Conservation (phyloP, 805 yeast genomes). For the Lipomyces sp. region DNA sequence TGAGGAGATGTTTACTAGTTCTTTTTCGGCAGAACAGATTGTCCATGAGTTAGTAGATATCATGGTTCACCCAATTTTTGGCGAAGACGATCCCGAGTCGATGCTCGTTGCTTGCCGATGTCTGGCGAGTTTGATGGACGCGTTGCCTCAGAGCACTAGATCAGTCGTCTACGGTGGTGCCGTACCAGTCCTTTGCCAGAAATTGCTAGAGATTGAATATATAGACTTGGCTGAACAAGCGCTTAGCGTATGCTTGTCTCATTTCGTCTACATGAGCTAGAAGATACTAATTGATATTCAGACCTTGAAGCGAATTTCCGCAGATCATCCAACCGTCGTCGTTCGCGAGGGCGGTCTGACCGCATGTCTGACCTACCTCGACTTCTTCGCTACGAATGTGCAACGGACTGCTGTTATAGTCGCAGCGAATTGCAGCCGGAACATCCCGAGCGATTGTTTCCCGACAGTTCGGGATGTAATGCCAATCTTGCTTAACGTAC, state of each 20-base stretch:
- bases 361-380: constrained; percentile 73
- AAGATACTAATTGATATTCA: constrained; percentile 53
- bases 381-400: constrained; percentile 86
- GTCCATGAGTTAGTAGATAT: constrained; percentile 61
- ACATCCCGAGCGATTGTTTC: constrained; percentile 53
- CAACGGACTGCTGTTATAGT: constrained; percentile 80
- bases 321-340: constrained; percentile 43
- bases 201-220: constrained; percentile 73
- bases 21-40: constrained; percentile 62
- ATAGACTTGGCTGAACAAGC: constrained; percentile 95
- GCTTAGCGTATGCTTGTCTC: constrained; percentile 56
- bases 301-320: constrained; percentile 46
- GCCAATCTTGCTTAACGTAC: constrained; percentile 59
- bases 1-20: constrained; percentile 42
- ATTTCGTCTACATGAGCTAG: constrained; percentile 61
- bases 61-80: constrained; percentile 60
- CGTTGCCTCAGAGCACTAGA: constrained; percentile 65
- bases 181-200: constrained; percentile 66
- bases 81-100: constrained; percentile 69
- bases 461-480: constrained; percentile 59
- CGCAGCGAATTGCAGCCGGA: constrained; percentile 69
- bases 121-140: constrained; percentile 77
- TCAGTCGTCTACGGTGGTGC: constrained; percentile 69
- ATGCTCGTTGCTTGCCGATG: constrained; percentile 84
- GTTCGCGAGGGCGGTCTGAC: constrained; percentile 64